Base-by-base conservation (phyloP, 331 rosid genomes). In the Prunus yedoensis region DNA sequence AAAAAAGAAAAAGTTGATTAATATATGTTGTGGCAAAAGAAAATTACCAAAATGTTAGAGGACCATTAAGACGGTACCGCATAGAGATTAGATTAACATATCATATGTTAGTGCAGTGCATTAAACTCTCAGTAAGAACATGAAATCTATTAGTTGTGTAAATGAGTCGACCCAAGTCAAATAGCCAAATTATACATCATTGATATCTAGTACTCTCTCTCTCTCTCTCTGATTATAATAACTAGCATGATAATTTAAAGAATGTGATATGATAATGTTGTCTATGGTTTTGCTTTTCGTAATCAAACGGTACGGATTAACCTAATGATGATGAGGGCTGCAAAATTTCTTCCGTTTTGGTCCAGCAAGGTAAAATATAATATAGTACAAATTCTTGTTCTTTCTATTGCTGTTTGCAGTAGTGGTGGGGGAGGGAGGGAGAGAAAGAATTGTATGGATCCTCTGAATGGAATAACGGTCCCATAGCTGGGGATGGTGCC, bases 181-280 rank as follows among this genome's bases (percentile, higher is more conserved):
- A 38, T 6, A 38, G 59, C 49, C n/a, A 72, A 54, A 30, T 4
- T 10, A 27, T n/a, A 11, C 43, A 32, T 70, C 50, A 23, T 17
- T 43, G 35, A 69, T 47, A 21, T 23, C 73, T 46, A 46, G 50
- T 35, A 35, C n/a, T 57, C 1, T 20, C 10, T 63, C 0, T 4
- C 4, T 56, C 10, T 57, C 1, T 20, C 10, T 4, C 38, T 32
- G 14, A 50, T 51, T 66, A 65, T 71, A 66, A 51, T 58, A 65
- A 30, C 20, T 50, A 38, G 41, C 74, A 56, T 27, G 80, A 83
- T 81, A 83, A 81, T 54, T 27, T 81, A 78, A 63, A 56, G 10
- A 74, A 83, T 70, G 46, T 18, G 66, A 52, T 15, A 47, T 30
- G 87, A 79, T 89, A 82, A 79, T 75, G 78, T 78, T 74, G 57